These are phyloP conservation scores for Chrysosporium queenslandicum DNA, from an alignment of 2,329 filamentous ascomycete genomes.

Conservation along the genomic window DNA sequence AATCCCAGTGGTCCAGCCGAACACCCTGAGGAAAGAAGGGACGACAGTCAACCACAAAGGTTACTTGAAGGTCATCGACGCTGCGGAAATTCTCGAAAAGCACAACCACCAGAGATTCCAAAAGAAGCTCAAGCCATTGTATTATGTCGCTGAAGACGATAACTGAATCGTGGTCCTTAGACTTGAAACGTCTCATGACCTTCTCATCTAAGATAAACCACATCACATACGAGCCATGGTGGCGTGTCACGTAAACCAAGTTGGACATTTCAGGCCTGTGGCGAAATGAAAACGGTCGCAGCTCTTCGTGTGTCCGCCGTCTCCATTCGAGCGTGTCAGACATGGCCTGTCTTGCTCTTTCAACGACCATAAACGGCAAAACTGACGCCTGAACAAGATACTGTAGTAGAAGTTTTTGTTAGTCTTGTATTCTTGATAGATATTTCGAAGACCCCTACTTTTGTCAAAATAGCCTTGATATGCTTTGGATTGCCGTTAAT, in stretches of 20 bases:
- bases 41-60: conserved; percentile 7
- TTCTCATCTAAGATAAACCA: conserved; percentile 10
- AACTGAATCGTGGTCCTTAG: background rate
- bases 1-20: background rate
- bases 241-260: conserved; percentile 2
- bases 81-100: background rate
- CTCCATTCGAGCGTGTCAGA: background rate
- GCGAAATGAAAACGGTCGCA: background rate
- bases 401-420: background rate
- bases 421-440: background rate
- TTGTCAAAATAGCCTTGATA: conserved; percentile 5
- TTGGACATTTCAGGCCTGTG: conserved; percentile 1
- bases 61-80: background rate
- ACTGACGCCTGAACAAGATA: conserved; percentile 1
- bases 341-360: conserved; percentile 3
- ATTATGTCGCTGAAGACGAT: background rate
- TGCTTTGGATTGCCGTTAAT: background rate
- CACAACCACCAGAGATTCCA: background rate
- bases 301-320: too few relatives aligned
- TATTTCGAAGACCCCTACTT: background rate
- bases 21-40: background rate
- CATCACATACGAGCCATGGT: background rate
- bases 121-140: background rate
- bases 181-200: background rate
- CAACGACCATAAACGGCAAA: background rate